Evolutionary conservation across 2,329 filamentous ascomycete species (phyloP).

Genomic region (Septoria linicola): DNA sequence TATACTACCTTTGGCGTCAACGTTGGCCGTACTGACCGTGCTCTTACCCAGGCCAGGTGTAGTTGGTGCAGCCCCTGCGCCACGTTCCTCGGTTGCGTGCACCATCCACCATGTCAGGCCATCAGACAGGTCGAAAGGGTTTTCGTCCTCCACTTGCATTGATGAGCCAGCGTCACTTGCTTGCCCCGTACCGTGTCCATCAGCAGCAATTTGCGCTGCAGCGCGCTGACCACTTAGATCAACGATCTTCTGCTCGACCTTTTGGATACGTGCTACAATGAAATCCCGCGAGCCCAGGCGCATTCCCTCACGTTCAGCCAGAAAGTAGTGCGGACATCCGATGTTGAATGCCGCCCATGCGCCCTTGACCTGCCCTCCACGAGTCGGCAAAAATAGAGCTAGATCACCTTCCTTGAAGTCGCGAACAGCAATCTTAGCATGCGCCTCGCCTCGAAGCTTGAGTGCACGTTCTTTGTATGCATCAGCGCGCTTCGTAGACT

Average conservation of each 20-base stretch:
- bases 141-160: conserved; percentile 71
- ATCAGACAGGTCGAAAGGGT: conserved; percentile 94
- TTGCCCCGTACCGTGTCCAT: conserved; percentile 49
- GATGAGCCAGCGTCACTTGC: conserved; percentile 54
- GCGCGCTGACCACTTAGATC: conserved; percentile 63
- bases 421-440: conserved; percentile 93
- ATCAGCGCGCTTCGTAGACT: conserved; percentile 40
- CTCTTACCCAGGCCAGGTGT: conserved; percentile 89
- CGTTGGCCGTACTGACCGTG: conserved; percentile 82
- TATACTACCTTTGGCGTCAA: conserved; percentile 76
- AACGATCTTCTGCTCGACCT: conserved; percentile 88
- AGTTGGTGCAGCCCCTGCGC: conserved; percentile 68
- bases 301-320: conserved; percentile 88
- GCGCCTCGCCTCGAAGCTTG: conserved; percentile 74
- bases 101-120: conserved; percentile 95
- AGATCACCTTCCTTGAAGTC: conserved; percentile 97
- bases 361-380: conserved; percentile 81
- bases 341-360: conserved; percentile 99
- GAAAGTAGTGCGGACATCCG: conserved; percentile 93
- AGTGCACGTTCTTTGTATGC: conserved; percentile 83
- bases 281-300: conserved; percentile 83
- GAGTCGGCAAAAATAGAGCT: conserved; percentile 87
- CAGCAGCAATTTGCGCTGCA: conserved; percentile 49
- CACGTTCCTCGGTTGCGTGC: conserved; percentile 87
- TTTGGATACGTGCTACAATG: conserved; percentile 91